Percentiles rank a stretch among this genome's conserved stretches.
Evolutionary conservation across 371 early-diverging fungal species (phyloP).

Genomic region (Mortierella sp.): DNA sequence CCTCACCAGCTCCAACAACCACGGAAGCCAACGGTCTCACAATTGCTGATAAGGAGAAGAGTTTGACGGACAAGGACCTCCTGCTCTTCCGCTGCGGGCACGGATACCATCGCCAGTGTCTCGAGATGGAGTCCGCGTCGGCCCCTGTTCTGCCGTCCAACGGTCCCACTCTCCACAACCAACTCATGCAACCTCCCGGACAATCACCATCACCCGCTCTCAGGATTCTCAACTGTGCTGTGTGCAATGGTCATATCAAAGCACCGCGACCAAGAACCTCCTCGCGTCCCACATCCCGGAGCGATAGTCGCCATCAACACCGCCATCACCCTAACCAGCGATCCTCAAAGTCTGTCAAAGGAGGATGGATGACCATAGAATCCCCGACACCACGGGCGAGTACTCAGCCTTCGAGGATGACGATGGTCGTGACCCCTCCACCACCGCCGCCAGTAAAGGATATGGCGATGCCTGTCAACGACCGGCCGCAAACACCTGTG

Average conservation of each 20-base stretch:
- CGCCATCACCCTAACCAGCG: constrained; percentile 10
- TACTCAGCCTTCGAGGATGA: constrained; percentile 14
- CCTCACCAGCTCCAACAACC: constrained; percentile 14
- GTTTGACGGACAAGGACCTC: constrained; percentile 52
- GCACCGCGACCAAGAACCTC: constrained; percentile 17
- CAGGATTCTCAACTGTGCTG: constrained; percentile 33
- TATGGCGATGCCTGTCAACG: neutral
- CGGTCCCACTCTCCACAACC: neutral
- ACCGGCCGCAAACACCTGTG: constrained; percentile 29
- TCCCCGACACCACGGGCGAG: constrained; percentile 33
- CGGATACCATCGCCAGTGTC: constrained; percentile 71
- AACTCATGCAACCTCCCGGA: neutral
- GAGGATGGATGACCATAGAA: constrained; percentile 33
- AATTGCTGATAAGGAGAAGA: constrained; percentile 12
- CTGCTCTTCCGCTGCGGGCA: constrained; percentile 73
- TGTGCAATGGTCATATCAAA: constrained; percentile 46
- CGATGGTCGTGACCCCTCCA: constrained; percentile 18
- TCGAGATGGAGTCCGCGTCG: constrained; percentile 57
- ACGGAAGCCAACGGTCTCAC: neutral
- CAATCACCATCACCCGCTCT: neutral
- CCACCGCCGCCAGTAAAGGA: constrained; percentile 17
- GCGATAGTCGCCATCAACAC: constrained; percentile 11
- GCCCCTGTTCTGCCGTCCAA: neutral
- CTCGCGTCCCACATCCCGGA: constrained; percentile 25
- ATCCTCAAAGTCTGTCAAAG: constrained; percentile 1